Base-by-base conservation (phyloP, 2,329 filamentous ascomycete genomes). In the Seiridium unicorne region DNA sequence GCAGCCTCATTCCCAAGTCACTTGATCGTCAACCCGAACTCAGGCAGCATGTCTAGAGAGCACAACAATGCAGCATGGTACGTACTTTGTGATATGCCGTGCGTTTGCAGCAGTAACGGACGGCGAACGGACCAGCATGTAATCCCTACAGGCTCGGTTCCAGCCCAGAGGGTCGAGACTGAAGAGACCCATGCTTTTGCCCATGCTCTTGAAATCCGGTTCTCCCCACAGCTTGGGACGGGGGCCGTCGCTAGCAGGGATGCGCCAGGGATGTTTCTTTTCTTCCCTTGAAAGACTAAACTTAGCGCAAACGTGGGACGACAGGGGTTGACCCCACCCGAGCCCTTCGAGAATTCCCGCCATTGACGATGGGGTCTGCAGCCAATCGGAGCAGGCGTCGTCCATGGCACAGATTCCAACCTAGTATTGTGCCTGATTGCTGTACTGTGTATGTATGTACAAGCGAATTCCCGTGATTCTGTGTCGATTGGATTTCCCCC, bases 241-340 rank as follows among this genome's bases (percentile, higher is more conserved):
- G 46, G n/a, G 7, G 13, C 46, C 46, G 46, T 3, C n/a, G 51
- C n/a, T 31, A 55, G 11, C 32, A 38, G 51, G 34, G 35, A 34
- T 54, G 9, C 0, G 11, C 42, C 51, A 55, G 38, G 51, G 51
- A 55, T 55, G 10, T 34, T 31, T 38, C 36, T 42, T 38, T 18
- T 44, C 38, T 38, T 55, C 38, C 18, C 51, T 44, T n/a, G 36
- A 44, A 44, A 44, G 36, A 44, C 51, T 55, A 55, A 55, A 55
- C 36, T 55, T 55, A 55, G 51, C 40, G 51, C 38, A 44, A 55
- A 55, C 51, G 51, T 55, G 51, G 51, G 51, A 55, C 18, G 51
- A 55, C 51, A 55, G 51, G 51, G 51, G 46, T 26, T 26, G 13
- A 48, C 9, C n/a, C 18, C 18, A 26, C 18, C 18, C 18, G 18